Base-by-base conservation (phyloP, 495 filamentous ascomycete genomes). In the Hyaloscypha hepaticicola region DNA sequence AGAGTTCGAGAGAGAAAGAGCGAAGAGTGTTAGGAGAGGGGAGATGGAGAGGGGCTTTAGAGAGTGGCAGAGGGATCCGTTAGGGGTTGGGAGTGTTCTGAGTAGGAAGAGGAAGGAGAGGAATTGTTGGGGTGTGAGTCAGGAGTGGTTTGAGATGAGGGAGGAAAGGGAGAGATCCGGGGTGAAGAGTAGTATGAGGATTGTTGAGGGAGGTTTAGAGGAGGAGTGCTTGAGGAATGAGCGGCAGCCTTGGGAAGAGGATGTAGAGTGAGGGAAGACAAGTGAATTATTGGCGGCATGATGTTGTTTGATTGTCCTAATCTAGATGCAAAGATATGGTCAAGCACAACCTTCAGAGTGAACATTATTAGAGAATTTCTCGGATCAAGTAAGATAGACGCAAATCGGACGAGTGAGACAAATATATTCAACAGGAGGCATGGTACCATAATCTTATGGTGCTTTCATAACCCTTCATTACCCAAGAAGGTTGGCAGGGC, bases 1-100 rank as follows among this genome's bases (percentile, higher is more conserved):
- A 58, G 41, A 6, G 49, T 68, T 33, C 60, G 67, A 70, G 50
- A 72, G 69, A 26, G 75, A 64, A 65, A 33, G 33, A 31, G 61
- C 55, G 51, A 60, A 24, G 60, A 60, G 28, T 56, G 72, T 60
- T 75, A 80, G 52, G 71, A 69, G 52, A 70, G 74, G 48, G 69
- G 51, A 80, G 77, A 16, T 77, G 77, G 55, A 73, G 69, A 60
- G 66, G 76, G 67, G 77, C 76, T 31, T 57, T 79, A 33, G 69
- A 63, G 22, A 74, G 25, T 88, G 83, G 84, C 71, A 70, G 63
- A 69, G 60, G 2, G 84, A 87, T 72, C 75, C 77, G 26, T 80
- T 83, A 49, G 85, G 78, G 0, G 72, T 69, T 12, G 77, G 77
- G 1, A 74, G 77, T 25, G 73, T 73, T 41, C 63, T 87, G 57